Evolutionary conservation across 495 filamentous ascomycete species (phyloP), one percentile per base, ranked within the genome.

Genomic region (Penicillium odoratum): DNA sequence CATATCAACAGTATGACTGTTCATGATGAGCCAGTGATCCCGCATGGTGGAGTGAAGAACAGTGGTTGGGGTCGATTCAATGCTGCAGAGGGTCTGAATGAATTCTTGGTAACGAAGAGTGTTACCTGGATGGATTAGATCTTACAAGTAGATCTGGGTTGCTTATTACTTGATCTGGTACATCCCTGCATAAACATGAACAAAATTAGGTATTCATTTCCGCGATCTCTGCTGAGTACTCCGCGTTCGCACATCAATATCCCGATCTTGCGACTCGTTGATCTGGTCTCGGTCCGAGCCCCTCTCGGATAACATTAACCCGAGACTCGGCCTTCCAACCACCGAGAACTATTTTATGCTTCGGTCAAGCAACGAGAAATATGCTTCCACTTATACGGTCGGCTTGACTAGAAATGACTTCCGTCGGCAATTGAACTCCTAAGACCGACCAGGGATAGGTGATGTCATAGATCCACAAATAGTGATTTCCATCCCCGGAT

Each of bases 1-100:
- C 92, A 96, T 71, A 92, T 96, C 65, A 97, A 97, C 66, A 83
- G 77, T 57, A 92, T 93, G 88, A 90, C 85, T 0, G 84, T 96
- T 6, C 90, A 96, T 63, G 92, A 97, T 63, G 91, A 96, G 74
- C 75, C 85, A 3, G 78, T 75, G 18, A 68, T 95, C 49, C 90
- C 91, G 15, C 91, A 95, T 74, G 91, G 92, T 13, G 92, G 92
- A 21, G 84, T 85, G 51, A 97, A 97, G 81, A 83, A 85, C 52
- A 91, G 88, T 62, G 92, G 92, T 4, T 93, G 84, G 75, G 92
- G 92, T 0, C 68, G 84, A 8, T 87, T 87, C 63, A 84, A 83
- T 65, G 75, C 71, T 0, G 69, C 67, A 25, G 76, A 77, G 62
- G 84, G 83, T 0, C 53, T 87, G 48, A 74, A 88, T 43, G 92